These are phyloP conservation scores for Trametes polyzona DNA, from an alignment of 1,284 basidiomycete genomes.

Conservation along the genomic window DNA sequence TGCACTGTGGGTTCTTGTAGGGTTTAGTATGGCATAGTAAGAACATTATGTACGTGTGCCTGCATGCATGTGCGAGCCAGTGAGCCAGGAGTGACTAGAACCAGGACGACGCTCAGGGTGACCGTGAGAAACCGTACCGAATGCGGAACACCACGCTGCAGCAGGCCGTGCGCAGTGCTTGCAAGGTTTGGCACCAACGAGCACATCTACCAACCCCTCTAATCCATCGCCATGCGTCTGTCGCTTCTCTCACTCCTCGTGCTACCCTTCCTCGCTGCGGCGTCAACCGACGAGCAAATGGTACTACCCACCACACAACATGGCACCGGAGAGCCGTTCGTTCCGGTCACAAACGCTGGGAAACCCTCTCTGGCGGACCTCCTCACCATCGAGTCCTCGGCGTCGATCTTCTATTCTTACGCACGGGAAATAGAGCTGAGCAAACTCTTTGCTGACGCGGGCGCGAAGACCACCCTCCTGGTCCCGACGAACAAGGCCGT, in stretches of 20 bases:
- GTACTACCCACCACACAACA: conserved; percentile 27
- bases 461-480: conserved; percentile 56
- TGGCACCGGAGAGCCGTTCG: conserved; percentile 26
- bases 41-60: no score
- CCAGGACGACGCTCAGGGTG: not conserved
- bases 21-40: not conserved
- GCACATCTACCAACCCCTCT: not conserved
- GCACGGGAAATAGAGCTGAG: conserved; percentile 71
- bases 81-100: not conserved
- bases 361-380: conserved; percentile 66
- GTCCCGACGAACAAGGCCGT: conserved; percentile 82
- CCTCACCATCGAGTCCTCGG: conserved; percentile 70
- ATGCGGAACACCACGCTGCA: not conserved
- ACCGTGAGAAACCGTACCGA: not conserved
- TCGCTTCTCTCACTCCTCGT: conserved; percentile 34
- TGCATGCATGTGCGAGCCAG: no score
- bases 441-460: conserved; percentile 46
- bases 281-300: conserved; percentile 38
- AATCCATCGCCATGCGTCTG: conserved; percentile 32
- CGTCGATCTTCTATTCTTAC: conserved; percentile 82
- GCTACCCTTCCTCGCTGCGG: conserved; percentile 38
- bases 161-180: not conserved
- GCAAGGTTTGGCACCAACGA: conserved; percentile 2
- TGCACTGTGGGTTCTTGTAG: no score
- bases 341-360: conserved; percentile 31